Evolutionary conservation across 768 basidiomycete species (phyloP).

Genomic region (Podaxis sp.): DNA sequence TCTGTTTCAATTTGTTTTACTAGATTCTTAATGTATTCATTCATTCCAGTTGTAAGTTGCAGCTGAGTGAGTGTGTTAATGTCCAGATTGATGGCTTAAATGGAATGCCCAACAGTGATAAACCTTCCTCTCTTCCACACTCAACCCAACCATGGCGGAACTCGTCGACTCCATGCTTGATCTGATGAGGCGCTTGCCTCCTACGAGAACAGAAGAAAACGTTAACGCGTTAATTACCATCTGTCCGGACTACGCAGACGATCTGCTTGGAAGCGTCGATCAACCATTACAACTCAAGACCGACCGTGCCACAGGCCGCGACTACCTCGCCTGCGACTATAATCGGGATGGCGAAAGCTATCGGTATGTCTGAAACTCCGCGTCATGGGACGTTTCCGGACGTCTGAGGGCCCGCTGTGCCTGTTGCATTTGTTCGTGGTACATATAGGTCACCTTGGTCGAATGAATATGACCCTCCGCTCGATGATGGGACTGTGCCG

Average conservation of each 20-base stretch:
- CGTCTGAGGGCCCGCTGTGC: background rate
- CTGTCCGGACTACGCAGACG: conserved; percentile 92
- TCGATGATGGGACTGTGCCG: conserved; percentile 88
- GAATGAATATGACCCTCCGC: conserved; percentile 89
- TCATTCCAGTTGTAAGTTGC: no score
- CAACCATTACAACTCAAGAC: conserved; percentile 83
- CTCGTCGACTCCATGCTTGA: conserved; percentile 92
- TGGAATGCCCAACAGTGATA: conserved; percentile 6
- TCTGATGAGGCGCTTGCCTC: conserved; percentile 94
- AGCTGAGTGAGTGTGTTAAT: no score
- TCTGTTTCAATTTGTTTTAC: no score
- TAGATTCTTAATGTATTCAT: no score
- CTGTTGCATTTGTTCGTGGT: background rate
- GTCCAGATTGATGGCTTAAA: background rate
- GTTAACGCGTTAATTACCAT: conserved; percentile 77
- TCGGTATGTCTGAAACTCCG: conserved; percentile 50
- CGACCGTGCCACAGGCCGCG: conserved; percentile 79
- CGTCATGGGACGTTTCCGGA: background rate
- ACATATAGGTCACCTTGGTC: conserved; percentile 93
- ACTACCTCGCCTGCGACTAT: conserved; percentile 93
- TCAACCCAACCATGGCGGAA: conserved; percentile 56
- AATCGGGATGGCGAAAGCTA: conserved; percentile 92
- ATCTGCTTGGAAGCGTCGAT: conserved; percentile 92
- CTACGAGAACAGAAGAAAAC: conserved; percentile 85
- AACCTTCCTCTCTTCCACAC: background rate